Evolutionary conservation across 2,329 filamentous ascomycete species (phyloP), one percentile per base, ranked within the genome.

Genomic region (Cercospora sp.): DNA sequence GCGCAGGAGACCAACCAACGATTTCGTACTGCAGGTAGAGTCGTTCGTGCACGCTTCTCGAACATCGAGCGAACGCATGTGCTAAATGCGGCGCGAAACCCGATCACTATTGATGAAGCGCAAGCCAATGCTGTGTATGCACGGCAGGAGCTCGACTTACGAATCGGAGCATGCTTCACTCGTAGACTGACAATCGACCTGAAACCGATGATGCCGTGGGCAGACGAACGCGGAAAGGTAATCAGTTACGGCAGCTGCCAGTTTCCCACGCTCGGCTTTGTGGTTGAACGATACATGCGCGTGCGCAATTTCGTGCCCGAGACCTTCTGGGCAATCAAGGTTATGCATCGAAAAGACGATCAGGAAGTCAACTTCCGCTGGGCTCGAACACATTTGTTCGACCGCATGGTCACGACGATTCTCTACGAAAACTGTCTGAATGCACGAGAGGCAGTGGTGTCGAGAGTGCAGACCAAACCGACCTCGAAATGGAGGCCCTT

Each of bases 61-160:
- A 99, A 99, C 78, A 94, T 97, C 34, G 95, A 99, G 80, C 86
- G 90, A 85, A 92, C 91, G 89, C 95, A 99, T 81, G 91, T 99
- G 61, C 83, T 98, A 18, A 87, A 88, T 65, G 95, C 95, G 45
- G 94, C 95, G 7, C 87, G 88, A 63, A 87, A 89, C 67, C 90
- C 96, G 0, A 85, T 92, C 32, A 83, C 89, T 13, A 85, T 99
- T 8, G 95, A 99, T 74, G 90, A 96, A 67, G 89, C 85, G 67
- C 94, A 97, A 78, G 92, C 94, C 12, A 89, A 93, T 78, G 95
- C 95, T 5, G 95, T 99, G 8, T 85, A 90, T 65, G 90, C 94
- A 9, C 88, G 95, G 58, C 97, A 97, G 34, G 95, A 99, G 77
- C 85, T 99, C 16, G 95, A 99, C 80, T 83, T 99, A 51, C 88